Percentiles rank a stretch among this genome's conserved stretches.
phyloP scores from a whole-genome alignment of 139 green algal species.

The Edaphochlamys debaryana region DNA sequence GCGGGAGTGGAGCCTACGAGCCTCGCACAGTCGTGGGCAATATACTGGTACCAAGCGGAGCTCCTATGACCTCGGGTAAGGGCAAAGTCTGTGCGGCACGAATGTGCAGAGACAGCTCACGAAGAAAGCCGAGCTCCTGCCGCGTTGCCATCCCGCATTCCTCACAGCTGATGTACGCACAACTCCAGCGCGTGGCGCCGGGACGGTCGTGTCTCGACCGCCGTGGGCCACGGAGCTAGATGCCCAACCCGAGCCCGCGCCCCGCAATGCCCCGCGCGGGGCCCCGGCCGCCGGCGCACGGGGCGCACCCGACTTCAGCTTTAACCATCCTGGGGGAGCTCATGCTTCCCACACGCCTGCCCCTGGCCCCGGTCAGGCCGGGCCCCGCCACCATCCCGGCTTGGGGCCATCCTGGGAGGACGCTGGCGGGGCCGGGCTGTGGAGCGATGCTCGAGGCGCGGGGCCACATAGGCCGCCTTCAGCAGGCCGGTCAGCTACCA shows the following conservation, averaged over 20 bases:
- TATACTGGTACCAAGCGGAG: background rate
- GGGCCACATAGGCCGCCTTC: no score
- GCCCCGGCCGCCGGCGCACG: background rate
- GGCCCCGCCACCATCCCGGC: background rate
- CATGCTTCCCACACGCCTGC: background rate
- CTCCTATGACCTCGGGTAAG: no score
- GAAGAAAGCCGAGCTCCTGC: no score
- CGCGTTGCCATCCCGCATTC: no score
- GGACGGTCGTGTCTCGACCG: background rate
- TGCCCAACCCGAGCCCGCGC: no score
- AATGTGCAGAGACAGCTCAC: no score
- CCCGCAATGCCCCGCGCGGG: background rate
- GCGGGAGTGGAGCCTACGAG: background rate
- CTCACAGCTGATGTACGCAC: constrained; percentile 16
- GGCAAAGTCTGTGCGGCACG: no score
- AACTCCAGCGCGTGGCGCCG: background rate
- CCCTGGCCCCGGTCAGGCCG: background rate
- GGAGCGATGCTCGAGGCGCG: no score
- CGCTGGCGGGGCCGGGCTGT: no score
- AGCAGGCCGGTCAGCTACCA: no score
- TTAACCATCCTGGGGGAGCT: background rate
- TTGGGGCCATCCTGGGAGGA: background rate
- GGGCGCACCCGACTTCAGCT: background rate
- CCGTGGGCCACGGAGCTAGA: constrained; percentile 27
- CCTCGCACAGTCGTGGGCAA: background rate